Base-by-base conservation (phyloP, 2,329 filamentous ascomycete genomes). In the Cladophialophora chaetospira region DNA sequence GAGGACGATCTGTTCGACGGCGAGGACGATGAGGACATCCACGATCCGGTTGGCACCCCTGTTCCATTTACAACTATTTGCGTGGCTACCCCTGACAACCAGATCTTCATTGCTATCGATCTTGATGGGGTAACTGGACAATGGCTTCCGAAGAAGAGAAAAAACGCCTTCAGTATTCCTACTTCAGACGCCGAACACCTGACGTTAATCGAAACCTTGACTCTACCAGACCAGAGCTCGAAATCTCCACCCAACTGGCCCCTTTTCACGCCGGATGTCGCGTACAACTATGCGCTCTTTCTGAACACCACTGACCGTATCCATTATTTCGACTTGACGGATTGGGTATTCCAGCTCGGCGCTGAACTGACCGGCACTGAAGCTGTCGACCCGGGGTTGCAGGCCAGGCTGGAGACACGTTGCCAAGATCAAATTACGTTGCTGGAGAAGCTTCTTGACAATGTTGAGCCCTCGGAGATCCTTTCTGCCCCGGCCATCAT, bases 51-150 rank as follows among this genome's bases (percentile, higher is more conserved):
- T 9, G 31, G 31, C 23, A 74, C 79, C 25, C 74, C 77, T 53
- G 65, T 85, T 17, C 83, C 82, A 3, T 77, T 79, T 25, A 82
- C 81, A 2, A 73, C 84, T 9, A 73, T 87, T 5, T 85, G 81
- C 65, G 68, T 87, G 8, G 75, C 82, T 13, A 85, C 82, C 2
- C 77, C 75, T 29, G 77, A 75, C 19, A 79, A 79, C 42, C 75
- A 81, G 53, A 73, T 87, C 5, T 81, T 85, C 61, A 69, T 86
- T 28, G 85, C 80, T 59, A 74, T 87, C 25, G 82, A 87, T 62
- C 68, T 86, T 28, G 80, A 85, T 48, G 84, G 83, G 0, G 77
- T 87, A 2, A 78, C 85, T 63, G 84, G 81, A 5, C 80, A 83
- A 64, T 87, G 84, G 84, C 75, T 87, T 5, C 83, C 84, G 1